Base-by-base conservation (phyloP, 2,329 filamentous ascomycete species). In the Venturia asperata region DNA sequence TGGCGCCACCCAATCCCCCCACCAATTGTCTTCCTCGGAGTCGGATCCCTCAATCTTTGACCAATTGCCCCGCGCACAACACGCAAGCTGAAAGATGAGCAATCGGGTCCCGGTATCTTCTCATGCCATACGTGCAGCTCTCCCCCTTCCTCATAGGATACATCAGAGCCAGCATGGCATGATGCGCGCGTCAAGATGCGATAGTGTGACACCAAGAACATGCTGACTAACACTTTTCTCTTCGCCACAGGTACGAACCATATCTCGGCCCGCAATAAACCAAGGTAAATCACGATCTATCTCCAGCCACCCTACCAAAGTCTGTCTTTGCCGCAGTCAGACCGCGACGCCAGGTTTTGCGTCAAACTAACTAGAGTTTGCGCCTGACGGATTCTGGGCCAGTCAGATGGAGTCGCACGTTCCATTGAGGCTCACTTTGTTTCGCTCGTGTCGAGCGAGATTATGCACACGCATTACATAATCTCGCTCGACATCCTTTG, bases 191-290 rank as follows among this genome's bases (percentile, higher is more conserved):
- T 58, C 52, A 58, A 58, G 27, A 58, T 34, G 19, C 17, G 52
- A 10, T 58, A 1, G 19, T 15, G 17, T 37, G 27, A 27, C 52
- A 58, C 30, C 52, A 37, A n/a, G 42, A 43, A 61, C 30, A 30
- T 21, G 60, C 37, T 42, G 39, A 45, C 60, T 43, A 34, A 61
- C 27, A 61, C 17, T 37, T 41, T 42, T 42, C 41, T 27, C 37
- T 61, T 43, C 45, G 10, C 39, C 17, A 45, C 27, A 61, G 60
- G 60, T 61, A 61, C 42, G 60, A 61, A 61, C 37, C 37, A 45
- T 61, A 61, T 61, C 37, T 61, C 17, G 60, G 60, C 60, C 60
- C 37, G 19, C 60, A 43, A 43, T 61, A 61, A 61, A 61, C 60
- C 60, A 45, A 27, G 0, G 17, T 17, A 61, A 43, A 58, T n/a